Conservation (phyloP, 2,329 filamentous ascomycete species). For the Rosellinia necatrix region DNA sequence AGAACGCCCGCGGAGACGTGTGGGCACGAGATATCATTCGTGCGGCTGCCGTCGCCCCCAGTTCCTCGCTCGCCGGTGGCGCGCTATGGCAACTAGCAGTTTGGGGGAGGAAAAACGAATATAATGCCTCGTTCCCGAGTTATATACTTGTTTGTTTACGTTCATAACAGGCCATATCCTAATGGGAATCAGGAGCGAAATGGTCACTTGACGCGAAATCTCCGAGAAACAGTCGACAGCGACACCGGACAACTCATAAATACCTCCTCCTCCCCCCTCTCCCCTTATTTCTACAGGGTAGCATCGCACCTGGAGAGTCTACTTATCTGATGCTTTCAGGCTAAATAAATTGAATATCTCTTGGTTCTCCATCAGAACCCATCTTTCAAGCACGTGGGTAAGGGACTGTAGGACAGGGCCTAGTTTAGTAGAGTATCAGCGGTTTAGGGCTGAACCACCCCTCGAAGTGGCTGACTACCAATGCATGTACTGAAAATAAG, state of each 20-base stretch:
- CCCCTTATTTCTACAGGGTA: no score
- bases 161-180: no score
- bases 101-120: not conserved
- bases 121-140: slow-evolving; percentile 4
- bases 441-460: not conserved
- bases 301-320: not conserved
- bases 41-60: not conserved
- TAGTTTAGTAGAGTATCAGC: not conserved
- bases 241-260: slow-evolving; percentile 16
- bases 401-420: not conserved
- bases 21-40: slow-evolving; percentile 2
- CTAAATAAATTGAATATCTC: not conserved
- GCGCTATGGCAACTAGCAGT: not conserved
- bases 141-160: not conserved
- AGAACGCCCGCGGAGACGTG: not conserved
- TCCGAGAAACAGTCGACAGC: slow-evolving; percentile 9
- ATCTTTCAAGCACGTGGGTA: slow-evolving; percentile 9
- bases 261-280: not conserved
- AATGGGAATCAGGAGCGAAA: no score
- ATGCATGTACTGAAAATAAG: no score
- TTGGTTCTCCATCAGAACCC: not conserved
- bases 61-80: not conserved
- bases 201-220: slow-evolving; percentile 12
- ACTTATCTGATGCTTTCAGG: not conserved
- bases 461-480: no score